Base-by-base conservation (phyloP, 345 rosid genomes). In the Excoecaria agallocha region DNA sequence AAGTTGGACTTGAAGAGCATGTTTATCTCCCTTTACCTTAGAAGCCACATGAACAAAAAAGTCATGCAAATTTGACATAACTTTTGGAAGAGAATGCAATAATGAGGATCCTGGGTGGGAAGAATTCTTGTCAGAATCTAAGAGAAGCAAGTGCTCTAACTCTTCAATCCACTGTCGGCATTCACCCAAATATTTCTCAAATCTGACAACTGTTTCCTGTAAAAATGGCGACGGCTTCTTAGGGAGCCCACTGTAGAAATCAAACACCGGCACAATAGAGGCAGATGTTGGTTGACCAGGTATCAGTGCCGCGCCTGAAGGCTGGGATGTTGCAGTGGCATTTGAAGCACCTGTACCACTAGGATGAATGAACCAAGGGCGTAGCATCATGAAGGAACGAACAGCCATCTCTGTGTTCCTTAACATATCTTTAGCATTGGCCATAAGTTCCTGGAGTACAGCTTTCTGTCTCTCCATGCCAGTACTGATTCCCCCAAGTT, bases 1-100 rank as follows among this genome's bases (percentile, higher is more conserved):
- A 49, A 15, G n/a, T n/a, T 43, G 13, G 43, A 41, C 7, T 35
- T 38, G 12, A 50, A 50, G 50, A 52, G 17, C 24, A 55, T 41
- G 20, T 46, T 52, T 30, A 63, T 70, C 45, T 25, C 43, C 70
- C 49, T 77, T 80, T 85, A 95, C 98, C 99, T 95, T 95, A 25
- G 97, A 93, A 84, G 99, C 98, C 66, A 90, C 94, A 80, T 93
- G 97, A 76, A 95, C 91, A 85, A 93, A 93, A 85, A 90, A 88
- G 82, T 87, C 91, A 57, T 95, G 96, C 72, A 90, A 91, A 82
- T 95, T 91, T 82, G 91, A 85, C 90, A 95, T 90, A 74, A 95
- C 91, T 81, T 89, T 84, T 2, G 98, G 99, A 79, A 95, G 96
- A 82, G 98, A 89, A 73, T 86, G 93, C 79, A 91, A 78, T 75